Percentiles rank a stretch among this genome's conserved stretches.
Evolutionary conservation across 2,329 filamentous ascomycete species (phyloP).

Genomic region (Myriosclerotinia scirpicola): DNA sequence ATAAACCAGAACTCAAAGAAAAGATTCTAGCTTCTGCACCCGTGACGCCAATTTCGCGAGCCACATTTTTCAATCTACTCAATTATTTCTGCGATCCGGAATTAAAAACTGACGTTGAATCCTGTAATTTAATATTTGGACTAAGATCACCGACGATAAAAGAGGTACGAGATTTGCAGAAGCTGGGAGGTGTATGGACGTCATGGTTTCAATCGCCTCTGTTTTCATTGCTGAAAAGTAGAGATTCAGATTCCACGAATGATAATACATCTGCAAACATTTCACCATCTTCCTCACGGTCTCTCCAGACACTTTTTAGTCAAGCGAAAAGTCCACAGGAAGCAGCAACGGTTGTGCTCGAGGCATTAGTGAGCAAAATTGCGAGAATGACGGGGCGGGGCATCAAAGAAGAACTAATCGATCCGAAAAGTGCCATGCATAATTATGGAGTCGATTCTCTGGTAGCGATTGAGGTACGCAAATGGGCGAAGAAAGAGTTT

Average conservation of each 20-base stretch:
- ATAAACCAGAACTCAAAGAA: slow-evolving; percentile 24
- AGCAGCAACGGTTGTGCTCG: background rate
- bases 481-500: background rate
- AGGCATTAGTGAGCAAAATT: background rate
- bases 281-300: background rate
- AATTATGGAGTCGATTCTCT: background rate
- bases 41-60: background rate
- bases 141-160: background rate
- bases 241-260: no score
- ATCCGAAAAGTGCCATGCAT: background rate
- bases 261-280: background rate
- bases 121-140: background rate
- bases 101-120: background rate
- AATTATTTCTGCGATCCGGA: slow-evolving; percentile 9
- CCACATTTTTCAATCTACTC: background rate
- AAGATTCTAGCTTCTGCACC: background rate
- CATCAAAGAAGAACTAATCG: background rate
- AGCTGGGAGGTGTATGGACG: background rate
- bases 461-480: background rate
- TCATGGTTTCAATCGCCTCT: background rate
- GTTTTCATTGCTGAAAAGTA: background rate
- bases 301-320: background rate
- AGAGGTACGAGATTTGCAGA: background rate
- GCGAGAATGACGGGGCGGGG: background rate
- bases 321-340: background rate